Evolutionary conservation across 2,329 filamentous ascomycete species (phyloP), one percentile per base, ranked within the genome.

Genomic region (Beauveria asiatica): DNA sequence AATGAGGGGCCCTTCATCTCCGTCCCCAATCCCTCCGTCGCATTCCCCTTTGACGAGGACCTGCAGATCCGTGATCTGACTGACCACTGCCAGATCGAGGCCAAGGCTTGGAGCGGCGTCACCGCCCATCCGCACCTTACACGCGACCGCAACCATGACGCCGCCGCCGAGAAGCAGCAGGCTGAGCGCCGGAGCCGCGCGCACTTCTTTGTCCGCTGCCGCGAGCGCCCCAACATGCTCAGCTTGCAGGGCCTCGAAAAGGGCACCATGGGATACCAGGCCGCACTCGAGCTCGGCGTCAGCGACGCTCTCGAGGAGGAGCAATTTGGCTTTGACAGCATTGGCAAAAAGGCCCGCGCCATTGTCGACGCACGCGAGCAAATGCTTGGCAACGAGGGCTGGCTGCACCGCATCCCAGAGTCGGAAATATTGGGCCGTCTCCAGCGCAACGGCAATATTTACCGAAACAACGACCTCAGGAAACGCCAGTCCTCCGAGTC

Each of bases 201-300:
- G 60, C 83, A 85, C 68, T 85, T 84, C 69, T 81, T 82, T 67
- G 76, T 83, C 45, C 78, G 80, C 59, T 83, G 81, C 64, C 77
- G 80, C 51, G 85, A 88, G 68, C 74, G 83, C 23, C 87, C 87
- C 45, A 87, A 82, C 69, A 90, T 89, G 86, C 77, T 89, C 62
- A 87, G 84, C 75, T 85, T 86, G 76, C 84, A 87, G 64, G 87
- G 87, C 3, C 72, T 87, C 37, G 87, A 90, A 69, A 85, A 85
- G 69, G 87, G 87, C 46, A 88, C 85, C 19, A 78, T 89, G 68
- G 87, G 87, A 57, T 89, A 84, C 69, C 80, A 83, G 65, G 84
- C 87, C 23, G 87, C 87, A 8, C 75, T 90, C 41, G 85, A 90
- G 68, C 70, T 89, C 41, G 77, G 80, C 23, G 81, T 85, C 17